These are phyloP conservation scores for Stevia rebaudiana DNA, from an alignment of 140 eudicot genomes.

Conservation along the genomic window DNA sequence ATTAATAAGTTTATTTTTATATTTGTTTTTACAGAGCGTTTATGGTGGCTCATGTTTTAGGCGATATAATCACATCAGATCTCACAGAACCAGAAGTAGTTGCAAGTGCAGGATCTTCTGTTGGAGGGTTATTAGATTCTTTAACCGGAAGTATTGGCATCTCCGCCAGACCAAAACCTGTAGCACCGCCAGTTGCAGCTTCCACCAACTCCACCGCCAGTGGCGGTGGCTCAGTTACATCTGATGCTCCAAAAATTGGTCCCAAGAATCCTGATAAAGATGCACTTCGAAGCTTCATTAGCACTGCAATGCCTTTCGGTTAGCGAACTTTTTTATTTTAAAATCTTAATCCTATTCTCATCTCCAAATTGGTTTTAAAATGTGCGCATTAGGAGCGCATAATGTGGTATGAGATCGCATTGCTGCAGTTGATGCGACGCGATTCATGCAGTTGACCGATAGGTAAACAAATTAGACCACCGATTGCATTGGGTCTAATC, in stretches of 20 bases:
- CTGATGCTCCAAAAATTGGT: slow-evolving; percentile 71
- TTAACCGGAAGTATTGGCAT: slow-evolving; percentile 97
- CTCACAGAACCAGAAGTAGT: slow-evolving; percentile 77
- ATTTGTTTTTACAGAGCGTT: slow-evolving; percentile 57
- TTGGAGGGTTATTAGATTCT: slow-evolving; percentile 94
- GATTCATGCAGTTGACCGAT: too few relatives aligned
- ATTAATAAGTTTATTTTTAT: not conserved
- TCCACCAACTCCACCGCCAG: slow-evolving; percentile 50
- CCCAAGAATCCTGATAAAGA: slow-evolving; percentile 72
- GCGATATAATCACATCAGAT: slow-evolving; percentile 73
- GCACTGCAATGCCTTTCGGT: slow-evolving; percentile 97
- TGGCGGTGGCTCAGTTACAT: slow-evolving; percentile 47
- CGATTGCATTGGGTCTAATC: too few relatives aligned
- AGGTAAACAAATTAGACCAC: too few relatives aligned
- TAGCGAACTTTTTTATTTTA: slow-evolving; percentile 32
- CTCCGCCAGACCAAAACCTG: slow-evolving; percentile 91
- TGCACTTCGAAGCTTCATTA: slow-evolving; percentile 64
- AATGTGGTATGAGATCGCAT: too few relatives aligned
- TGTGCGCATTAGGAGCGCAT: too few relatives aligned
- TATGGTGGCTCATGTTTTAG: slow-evolving; percentile 79
- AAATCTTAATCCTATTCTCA: slow-evolving; percentile 18
- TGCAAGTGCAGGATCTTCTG: slow-evolving; percentile 63
- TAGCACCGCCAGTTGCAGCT: slow-evolving; percentile 74
- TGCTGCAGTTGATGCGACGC: too few relatives aligned
- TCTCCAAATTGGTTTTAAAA: not conserved